phyloP scores from a whole-genome alignment of 768 basidiomycete species.

The Suillus americanus region DNA sequence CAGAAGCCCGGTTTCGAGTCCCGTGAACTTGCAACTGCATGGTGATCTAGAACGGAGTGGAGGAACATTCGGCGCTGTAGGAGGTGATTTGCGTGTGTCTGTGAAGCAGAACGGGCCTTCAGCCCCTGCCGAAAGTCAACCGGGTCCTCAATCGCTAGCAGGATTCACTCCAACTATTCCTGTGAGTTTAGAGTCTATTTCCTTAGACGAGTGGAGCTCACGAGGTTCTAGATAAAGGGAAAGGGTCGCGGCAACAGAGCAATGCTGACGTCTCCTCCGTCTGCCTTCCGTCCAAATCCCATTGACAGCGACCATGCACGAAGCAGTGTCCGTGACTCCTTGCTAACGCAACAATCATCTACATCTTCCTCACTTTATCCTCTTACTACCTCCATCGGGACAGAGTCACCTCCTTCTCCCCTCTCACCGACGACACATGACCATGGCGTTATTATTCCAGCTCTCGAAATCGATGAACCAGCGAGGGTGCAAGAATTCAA shows the following conservation, averaged over 20 bases:
- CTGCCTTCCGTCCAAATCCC: slow-evolving; percentile 29
- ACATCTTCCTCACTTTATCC: slow-evolving; percentile 81
- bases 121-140: slow-evolving; percentile 13
- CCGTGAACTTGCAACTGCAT: slow-evolving; percentile 12
- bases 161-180: background rate
- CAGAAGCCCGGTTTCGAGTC: slow-evolving; percentile 11
- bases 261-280: slow-evolving; percentile 36
- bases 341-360: slow-evolving; percentile 62
- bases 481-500: slow-evolving; percentile 53
- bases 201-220: background rate
- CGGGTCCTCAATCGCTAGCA: background rate
- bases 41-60: slow-evolving; percentile 25
- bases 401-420: slow-evolving; percentile 62
- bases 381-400: slow-evolving; percentile 63
- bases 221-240: slow-evolving; percentile 31
- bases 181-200: background rate
- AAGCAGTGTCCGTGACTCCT: slow-evolving; percentile 55
- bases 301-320: slow-evolving; percentile 39
- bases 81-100: slow-evolving; percentile 9
- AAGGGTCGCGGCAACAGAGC: slow-evolving; percentile 34
- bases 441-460: slow-evolving; percentile 43
- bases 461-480: slow-evolving; percentile 44
- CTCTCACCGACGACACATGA: slow-evolving; percentile 49
- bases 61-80: slow-evolving; percentile 23
- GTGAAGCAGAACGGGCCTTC: slow-evolving; percentile 11